Conservation (phyloP, 2,329 filamentous ascomycete species). For the Aspergillus sp. region DNA sequence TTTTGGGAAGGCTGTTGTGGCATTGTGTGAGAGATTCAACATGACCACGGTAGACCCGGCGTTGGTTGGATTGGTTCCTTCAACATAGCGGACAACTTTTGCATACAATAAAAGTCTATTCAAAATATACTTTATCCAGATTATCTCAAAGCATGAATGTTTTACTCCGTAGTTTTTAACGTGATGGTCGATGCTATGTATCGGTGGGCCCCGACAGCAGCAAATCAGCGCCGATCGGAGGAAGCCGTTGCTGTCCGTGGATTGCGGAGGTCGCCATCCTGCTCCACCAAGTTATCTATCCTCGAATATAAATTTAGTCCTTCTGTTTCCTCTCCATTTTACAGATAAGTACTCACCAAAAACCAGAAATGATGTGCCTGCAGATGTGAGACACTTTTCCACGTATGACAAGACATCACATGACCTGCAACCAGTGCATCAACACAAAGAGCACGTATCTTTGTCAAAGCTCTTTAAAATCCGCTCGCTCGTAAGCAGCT, state of each 20-base stretch:
- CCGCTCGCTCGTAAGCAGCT: no score
- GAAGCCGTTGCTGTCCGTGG: slow-evolving; percentile 18
- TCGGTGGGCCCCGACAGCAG: neutral
- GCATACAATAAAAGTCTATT: neutral
- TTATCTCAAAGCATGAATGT: no score
- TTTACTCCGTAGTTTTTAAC: no score
- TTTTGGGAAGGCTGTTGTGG: slow-evolving; percentile 12
- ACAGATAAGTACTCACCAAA: no score
- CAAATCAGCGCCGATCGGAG: slow-evolving; percentile 21
- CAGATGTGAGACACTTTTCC: no score
- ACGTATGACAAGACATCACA: no score
- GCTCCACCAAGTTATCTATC: neutral
- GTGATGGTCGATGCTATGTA: neutral
- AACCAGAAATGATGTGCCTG: no score
- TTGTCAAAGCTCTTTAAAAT: no score
- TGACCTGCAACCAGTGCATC: no score
- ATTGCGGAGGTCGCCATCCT: slow-evolving; percentile 12
- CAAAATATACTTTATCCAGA: neutral
- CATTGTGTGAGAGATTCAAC: slow-evolving; percentile 29
- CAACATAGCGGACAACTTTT: neutral
- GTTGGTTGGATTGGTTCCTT: slow-evolving; percentile 10
- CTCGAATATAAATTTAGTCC: no score
- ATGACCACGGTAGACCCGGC: slow-evolving; percentile 24
- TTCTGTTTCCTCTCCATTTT: no score
- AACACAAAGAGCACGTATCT: no score